These are phyloP conservation scores for Penicillium polonicum DNA, from an alignment of 2,329 filamentous ascomycete genomes.

Conservation along the genomic window DNA sequence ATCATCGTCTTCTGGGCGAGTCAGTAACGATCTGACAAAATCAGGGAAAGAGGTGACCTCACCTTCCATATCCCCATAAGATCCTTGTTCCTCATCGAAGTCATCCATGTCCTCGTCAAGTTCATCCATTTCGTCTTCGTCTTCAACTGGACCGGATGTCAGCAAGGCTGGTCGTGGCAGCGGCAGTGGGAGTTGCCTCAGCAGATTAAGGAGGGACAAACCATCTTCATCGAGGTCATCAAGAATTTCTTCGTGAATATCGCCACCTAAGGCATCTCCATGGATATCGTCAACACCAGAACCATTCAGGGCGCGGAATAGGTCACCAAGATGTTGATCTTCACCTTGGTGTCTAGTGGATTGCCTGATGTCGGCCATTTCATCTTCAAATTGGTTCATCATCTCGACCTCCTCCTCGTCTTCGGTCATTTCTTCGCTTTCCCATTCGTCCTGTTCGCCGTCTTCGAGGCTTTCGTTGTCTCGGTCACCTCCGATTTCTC, in stretches of 20 bases:
- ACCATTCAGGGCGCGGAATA: conserved; percentile 47
- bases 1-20: conserved; percentile 36
- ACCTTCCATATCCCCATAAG: conserved; percentile 42
- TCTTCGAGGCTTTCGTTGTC: conserved; percentile 51
- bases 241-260: conserved; percentile 45
- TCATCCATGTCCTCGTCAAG: conserved; percentile 48
- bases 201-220: conserved; percentile 27
- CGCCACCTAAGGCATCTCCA: conserved; percentile 50
- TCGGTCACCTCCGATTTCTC: conserved; percentile 57
- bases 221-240: conserved; percentile 61
- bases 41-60: neutral
- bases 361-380: conserved; percentile 43
- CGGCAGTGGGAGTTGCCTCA: neutral
- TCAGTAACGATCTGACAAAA: conserved; percentile 30
- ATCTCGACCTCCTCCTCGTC: conserved; percentile 48
- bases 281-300: conserved; percentile 44
- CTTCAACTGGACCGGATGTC: conserved; percentile 57
- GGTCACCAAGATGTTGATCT: conserved; percentile 46
- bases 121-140: conserved; percentile 48
- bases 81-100: conserved; percentile 46
- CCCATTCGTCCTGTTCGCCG: conserved; percentile 51
- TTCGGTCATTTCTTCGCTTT: conserved; percentile 50
- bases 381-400: conserved; percentile 46
- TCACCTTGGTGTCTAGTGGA: conserved; percentile 40
- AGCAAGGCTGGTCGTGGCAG: conserved; percentile 11